Conservation (phyloP, 2,329 filamentous ascomycete species). For the Epichloe bromicola region DNA sequence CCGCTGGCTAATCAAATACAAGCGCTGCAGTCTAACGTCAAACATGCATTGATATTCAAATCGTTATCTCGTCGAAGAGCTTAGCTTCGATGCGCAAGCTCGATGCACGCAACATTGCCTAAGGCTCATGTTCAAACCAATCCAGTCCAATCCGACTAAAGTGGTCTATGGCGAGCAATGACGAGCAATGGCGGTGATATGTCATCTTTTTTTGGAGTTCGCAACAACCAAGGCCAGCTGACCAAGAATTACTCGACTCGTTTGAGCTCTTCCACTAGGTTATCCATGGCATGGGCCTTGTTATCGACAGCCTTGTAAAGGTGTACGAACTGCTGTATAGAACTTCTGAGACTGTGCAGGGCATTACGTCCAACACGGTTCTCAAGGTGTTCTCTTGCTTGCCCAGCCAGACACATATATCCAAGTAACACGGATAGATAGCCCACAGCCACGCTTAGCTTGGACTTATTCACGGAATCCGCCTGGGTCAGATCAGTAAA, state of each 20-base stretch:
- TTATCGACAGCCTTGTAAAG: constrained; percentile 38
- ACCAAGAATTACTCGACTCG: neutral
- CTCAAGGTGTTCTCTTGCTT: constrained; percentile 30
- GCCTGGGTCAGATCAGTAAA: constrained; percentile 30
- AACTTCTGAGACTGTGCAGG: constrained; percentile 33
- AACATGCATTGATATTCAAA: neutral
- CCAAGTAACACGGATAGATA: constrained; percentile 78
- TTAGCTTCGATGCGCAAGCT: neutral
- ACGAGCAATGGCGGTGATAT: too few relatives aligned
- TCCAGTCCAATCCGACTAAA: neutral
- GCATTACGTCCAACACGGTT: constrained; percentile 29
- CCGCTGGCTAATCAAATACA: neutral
- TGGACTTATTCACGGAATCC: constrained; percentile 60
- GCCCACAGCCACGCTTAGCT: constrained; percentile 70
- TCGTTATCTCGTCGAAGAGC: neutral
- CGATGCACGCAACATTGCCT: too few relatives aligned
- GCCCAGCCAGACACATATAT: constrained; percentile 53
- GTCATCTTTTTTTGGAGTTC: too few relatives aligned
- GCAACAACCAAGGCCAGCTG: neutral
- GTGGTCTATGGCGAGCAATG: too few relatives aligned
- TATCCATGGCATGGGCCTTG: constrained; percentile 25
- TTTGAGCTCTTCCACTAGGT: constrained; percentile 24
- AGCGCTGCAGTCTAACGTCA: neutral
- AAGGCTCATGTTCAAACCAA: neutral
- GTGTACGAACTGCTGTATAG: constrained; percentile 41